These are phyloP conservation scores for Hypoxylon sp. DNA, from an alignment of 2,329 filamentous ascomycete genomes.

Conservation along the genomic window DNA sequence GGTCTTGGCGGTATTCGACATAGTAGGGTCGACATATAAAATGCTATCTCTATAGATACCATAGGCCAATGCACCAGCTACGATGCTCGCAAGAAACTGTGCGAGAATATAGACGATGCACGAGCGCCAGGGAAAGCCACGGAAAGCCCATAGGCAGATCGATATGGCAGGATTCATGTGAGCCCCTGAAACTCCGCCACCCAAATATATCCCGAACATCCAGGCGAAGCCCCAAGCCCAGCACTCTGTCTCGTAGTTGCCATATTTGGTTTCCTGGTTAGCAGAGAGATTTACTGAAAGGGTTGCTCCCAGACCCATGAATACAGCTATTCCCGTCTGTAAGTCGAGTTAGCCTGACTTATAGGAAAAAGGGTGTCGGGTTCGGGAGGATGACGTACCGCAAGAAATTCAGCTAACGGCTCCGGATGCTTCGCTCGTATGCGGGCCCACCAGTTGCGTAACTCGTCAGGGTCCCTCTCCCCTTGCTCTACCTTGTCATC, in stretches of 20 bases:
- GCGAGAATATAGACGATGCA: slow-evolving; percentile 50
- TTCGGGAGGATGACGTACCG: slow-evolving; percentile 32
- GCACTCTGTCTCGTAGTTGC: slow-evolving; percentile 48
- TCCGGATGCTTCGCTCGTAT: slow-evolving; percentile 49
- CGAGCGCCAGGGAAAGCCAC: slow-evolving; percentile 54
- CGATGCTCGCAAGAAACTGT: slow-evolving; percentile 51
- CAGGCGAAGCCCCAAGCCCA: slow-evolving; percentile 52
- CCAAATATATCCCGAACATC: slow-evolving; percentile 52
- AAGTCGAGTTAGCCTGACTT: slow-evolving; percentile 3
- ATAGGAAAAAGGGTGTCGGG: neutral
- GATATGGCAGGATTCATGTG: slow-evolving; percentile 55
- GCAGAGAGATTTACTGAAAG: slow-evolving; percentile 49
- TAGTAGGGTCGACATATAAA: slow-evolving; percentile 49
- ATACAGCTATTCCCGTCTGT: slow-evolving; percentile 47
- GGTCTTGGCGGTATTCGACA: slow-evolving; percentile 49
- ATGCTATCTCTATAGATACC: slow-evolving; percentile 52
- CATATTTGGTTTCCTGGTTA: slow-evolving; percentile 42
- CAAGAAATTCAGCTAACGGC: slow-evolving; percentile 48
- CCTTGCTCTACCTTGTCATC: slow-evolving; percentile 41
- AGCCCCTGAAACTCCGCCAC: slow-evolving; percentile 48
- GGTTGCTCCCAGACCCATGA: slow-evolving; percentile 47
- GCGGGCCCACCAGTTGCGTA: slow-evolving; percentile 50
- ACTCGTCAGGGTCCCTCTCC: slow-evolving; percentile 41
- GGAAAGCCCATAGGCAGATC: slow-evolving; percentile 52
- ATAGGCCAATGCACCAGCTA: slow-evolving; percentile 50